phyloP scores from a whole-genome alignment of 1,284 basidiomycete genomes.

The Microbotryum silenes-acaulis region DNA sequence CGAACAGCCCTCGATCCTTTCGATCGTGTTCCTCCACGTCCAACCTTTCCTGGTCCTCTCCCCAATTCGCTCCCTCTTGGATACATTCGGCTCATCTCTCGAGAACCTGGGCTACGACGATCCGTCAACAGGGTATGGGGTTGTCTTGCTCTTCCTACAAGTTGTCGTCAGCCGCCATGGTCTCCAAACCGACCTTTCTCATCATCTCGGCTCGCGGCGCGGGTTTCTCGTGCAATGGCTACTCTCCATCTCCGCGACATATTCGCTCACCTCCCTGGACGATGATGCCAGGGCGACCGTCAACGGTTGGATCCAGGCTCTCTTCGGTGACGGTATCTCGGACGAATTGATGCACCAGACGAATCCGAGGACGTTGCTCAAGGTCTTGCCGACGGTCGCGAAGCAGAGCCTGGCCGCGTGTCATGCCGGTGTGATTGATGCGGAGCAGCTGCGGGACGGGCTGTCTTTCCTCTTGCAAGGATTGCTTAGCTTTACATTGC shows the following conservation, averaged over 20 bases:
- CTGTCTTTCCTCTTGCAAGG: slow-evolving; percentile 49
- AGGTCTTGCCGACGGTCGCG: slow-evolving; percentile 46
- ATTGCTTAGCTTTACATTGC: slow-evolving; percentile 48
- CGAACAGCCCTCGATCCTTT: slow-evolving; percentile 7
- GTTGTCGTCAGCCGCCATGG: slow-evolving; percentile 35
- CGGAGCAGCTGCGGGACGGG: slow-evolving; percentile 46
- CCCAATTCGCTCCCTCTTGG: slow-evolving; percentile 17
- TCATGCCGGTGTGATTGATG: slow-evolving; percentile 44
- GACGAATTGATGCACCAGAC: slow-evolving; percentile 44
- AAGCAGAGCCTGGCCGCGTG: slow-evolving; percentile 46
- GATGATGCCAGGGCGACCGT: slow-evolving; percentile 38
- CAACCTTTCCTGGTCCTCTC: slow-evolving; percentile 13
- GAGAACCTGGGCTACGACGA: slow-evolving; percentile 18
- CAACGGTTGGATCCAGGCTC: slow-evolving; percentile 39
- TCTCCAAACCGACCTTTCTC: slow-evolving; percentile 17
- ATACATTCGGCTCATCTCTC: slow-evolving; percentile 10
- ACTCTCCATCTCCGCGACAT: slow-evolving; percentile 33
- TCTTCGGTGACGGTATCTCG: slow-evolving; percentile 43
- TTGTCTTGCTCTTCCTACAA: slow-evolving; percentile 40
- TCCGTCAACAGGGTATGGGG: slow-evolving; percentile 37
- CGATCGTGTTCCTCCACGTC: slow-evolving; percentile 16
- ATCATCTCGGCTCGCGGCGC: slow-evolving; percentile 31
- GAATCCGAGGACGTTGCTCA: slow-evolving; percentile 43
- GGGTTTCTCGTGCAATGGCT: slow-evolving; percentile 28
- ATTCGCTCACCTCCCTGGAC: slow-evolving; percentile 36